Percentiles rank a stretch among this genome's conserved stretches.
Conservation (phyloP, 2,329 filamentous ascomycete genomes). For the Pseudopithomyces chartarum region DNA sequence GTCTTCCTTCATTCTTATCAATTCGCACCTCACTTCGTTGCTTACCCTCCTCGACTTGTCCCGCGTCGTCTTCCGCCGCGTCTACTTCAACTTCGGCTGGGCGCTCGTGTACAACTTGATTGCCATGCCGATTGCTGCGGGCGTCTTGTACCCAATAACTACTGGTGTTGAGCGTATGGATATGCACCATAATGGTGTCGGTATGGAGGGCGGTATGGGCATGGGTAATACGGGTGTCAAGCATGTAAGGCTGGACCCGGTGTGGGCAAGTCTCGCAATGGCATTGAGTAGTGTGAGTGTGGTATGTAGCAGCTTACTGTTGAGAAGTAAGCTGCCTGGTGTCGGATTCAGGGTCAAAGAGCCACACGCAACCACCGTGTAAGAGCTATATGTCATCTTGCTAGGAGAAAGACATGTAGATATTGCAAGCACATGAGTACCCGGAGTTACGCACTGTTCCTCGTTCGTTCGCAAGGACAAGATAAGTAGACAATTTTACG, state of each 20-base stretch:
- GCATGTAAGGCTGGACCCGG: conserved; percentile 72
- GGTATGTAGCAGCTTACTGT: conserved; percentile 76
- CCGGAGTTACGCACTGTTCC: no score
- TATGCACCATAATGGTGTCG: conserved; percentile 38
- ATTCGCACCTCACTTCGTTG: conserved; percentile 70
- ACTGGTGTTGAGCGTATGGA: conserved; percentile 53
- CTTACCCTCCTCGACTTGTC: conserved; percentile 76
- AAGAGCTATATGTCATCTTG: neutral
- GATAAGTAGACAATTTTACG: no score
- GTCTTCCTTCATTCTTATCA: conserved; percentile 79
- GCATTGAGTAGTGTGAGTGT: conserved; percentile 90
- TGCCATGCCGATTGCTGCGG: conserved; percentile 80
- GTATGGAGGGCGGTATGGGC: conserved; percentile 38
- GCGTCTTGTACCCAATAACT: conserved; percentile 71
- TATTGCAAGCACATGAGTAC: no score
- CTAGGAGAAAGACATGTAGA: no score
- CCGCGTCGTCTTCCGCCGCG: conserved; percentile 72
- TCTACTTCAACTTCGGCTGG: conserved; percentile 87
- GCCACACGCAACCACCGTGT: neutral
- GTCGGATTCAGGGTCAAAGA: conserved; percentile 48
- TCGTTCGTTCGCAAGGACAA: no score
- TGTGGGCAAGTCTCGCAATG: conserved; percentile 92
- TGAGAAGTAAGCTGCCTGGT: conserved; percentile 60
- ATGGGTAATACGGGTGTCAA: conserved; percentile 48
- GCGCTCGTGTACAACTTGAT: conserved; percentile 80